Evolutionary conservation across 192 early-diverging fungal genomes (phyloP), one percentile per base, ranked within the genome.

Genomic region (Phycomyces blakesleeanus): DNA sequence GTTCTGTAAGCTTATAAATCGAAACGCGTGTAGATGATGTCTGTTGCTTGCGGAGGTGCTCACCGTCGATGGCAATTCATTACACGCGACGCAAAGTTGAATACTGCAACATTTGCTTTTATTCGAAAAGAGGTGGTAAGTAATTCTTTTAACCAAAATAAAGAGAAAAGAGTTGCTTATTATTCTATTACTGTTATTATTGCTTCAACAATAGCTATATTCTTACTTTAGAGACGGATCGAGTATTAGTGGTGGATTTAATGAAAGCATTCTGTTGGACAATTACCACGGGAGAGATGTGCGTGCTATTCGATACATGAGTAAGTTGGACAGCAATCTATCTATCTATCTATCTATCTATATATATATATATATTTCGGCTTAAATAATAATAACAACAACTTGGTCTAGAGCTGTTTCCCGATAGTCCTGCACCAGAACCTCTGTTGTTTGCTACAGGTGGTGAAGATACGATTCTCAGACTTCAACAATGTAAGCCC

Each of bases 1-100:
- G 21, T 5, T 15, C 24, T 18, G 27, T 4, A 59, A 34, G 9
- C 21, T 10, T 41, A 14, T 41, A 41, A 10, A 41, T 10, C 40
- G 15, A 14, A 27, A 22, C 57, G 37, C 21, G 15, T 20, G 15
- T 65, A 77, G 76, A 78, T 85, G 51, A 73, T 88, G 34, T 85
- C 87, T 1, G 74, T 92, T 16, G 80, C 72, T 0, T 91, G 91
- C 72, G 90, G 90, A 29, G 91, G 87, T 44, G 89, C 83, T 4
- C 79, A 87, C 60, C 75, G 90, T 25, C 72, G 72, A 18, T 95
- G 91, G 91, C 83, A 87, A 34, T 82, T 93, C 44, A 51, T 66
- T 0, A 76, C 75, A 1, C 57, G 76, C 18, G 80, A 83, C 61
- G 70, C 67, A 20, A 66, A 68, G 10, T 26, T 88, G 39, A 72